These are phyloP conservation scores for Oryza officinalis DNA, from an alignment of 176 grass and related monocot species.

Conservation along the genomic window DNA sequence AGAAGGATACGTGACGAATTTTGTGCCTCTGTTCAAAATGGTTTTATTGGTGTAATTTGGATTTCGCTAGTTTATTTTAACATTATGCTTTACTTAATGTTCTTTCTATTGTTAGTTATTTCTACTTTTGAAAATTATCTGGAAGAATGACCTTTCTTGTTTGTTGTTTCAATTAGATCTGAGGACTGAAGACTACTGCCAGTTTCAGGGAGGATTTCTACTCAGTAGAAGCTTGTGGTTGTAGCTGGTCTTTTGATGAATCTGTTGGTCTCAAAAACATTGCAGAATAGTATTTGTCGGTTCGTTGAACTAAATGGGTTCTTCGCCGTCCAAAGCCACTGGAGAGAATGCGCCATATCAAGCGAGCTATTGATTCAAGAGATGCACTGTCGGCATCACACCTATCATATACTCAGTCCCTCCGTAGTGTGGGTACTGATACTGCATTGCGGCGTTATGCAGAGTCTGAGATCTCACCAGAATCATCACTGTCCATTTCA, in stretches of 20 bases:
- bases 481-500: conserved; percentile 76
- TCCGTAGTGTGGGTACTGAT: conserved; percentile 62
- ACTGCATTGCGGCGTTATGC: conserved; percentile 64
- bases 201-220: not conserved
- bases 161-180: not conserved
- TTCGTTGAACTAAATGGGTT: conserved; percentile 56
- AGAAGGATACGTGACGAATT: not conserved
- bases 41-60: not conserved
- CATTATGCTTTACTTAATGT: not conserved
- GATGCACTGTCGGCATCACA: conserved; percentile 82
- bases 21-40: not conserved
- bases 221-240: not conserved
- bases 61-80: not conserved
- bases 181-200: not conserved
- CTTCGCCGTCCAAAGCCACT: conserved; percentile 74
- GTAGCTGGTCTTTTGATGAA: conserved; percentile 19
- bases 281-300: not conserved
- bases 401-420: conserved; percentile 74
- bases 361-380: conserved; percentile 67
- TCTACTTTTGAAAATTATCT: not conserved
- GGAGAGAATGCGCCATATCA: conserved; percentile 75
- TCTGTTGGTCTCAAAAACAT: not conserved
- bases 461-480: conserved; percentile 68
- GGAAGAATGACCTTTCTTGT: not conserved
- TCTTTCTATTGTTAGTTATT: not conserved